Base-by-base conservation (phyloP, 1,139 yeast species). In the Yamadazyma pseudoaaseri region DNA sequence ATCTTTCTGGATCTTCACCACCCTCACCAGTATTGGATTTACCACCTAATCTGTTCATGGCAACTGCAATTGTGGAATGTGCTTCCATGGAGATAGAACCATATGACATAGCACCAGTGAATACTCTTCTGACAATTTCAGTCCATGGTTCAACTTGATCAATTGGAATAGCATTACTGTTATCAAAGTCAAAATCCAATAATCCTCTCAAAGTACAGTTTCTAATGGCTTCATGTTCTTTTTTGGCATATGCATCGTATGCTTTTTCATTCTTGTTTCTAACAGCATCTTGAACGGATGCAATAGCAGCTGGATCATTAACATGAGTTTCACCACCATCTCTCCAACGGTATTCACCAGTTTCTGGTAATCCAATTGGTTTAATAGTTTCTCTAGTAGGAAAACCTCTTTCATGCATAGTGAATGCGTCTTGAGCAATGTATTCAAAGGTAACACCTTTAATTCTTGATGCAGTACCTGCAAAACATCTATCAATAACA, bases 101-200 rank as follows among this genome's bases (percentile, higher is more conserved):
- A 55, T 92, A 92, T 4, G 97, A 89, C 98, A 92, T 92, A 39
- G 98, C 98, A 69, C 98, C 98, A 20, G 98, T 90, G 48, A 90
- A 92, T 58, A 92, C 92, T 54, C 98, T 80, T 54, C 97, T 83
- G 25, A 90, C 98, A 60, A 92, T 92, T 61, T 90, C 98, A 27
- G 97, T 92, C 98, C 98, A 92, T 31, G 98, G 98, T 68, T 92
- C 98, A 47, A 92, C 98, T 66, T 92, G 97, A 54, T 92, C 98
- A 44, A 92, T 67, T 37, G 97, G 97, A 39, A 92, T 94, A 5
- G 92, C 73, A 4, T 70, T 73, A 1, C 87, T 73, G 43, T 60
- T 61, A 25, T 79, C 86, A 54, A 65, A 86, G 60, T 92, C 96
- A 55, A 92, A 84, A 62, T 92, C 97, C 39, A 92, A 73, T 52